phyloP scores from a whole-genome alignment of 352 stramenopile genomes.

The Globisporangium canariense region DNA sequence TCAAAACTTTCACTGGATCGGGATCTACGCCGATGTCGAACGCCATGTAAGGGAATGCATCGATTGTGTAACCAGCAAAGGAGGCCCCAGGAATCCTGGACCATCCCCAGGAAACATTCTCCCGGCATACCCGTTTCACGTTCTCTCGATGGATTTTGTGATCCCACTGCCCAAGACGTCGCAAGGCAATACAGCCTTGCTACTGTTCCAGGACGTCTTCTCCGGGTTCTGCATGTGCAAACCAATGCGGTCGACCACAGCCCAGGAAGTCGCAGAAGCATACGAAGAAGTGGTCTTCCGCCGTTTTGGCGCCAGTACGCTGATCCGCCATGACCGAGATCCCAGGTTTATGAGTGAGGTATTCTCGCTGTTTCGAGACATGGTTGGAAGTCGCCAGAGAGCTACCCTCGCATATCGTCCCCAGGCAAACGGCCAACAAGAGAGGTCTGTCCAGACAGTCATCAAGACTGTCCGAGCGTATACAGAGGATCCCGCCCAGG shows the following conservation, averaged over 20 bases:
- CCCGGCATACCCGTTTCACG: slow-evolving; percentile 1
- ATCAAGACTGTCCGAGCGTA: slow-evolving; percentile 19
- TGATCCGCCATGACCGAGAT: slow-evolving; percentile 26
- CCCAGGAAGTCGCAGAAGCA: slow-evolving; percentile 20
- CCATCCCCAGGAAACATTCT: background rate
- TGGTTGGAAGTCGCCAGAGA: slow-evolving; percentile 21
- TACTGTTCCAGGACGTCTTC: slow-evolving; percentile 25
- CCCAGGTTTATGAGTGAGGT: slow-evolving; percentile 28
- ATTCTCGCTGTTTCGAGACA: slow-evolving; percentile 22
- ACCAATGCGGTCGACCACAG: slow-evolving; percentile 11
- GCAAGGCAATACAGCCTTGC: slow-evolving; percentile 4
- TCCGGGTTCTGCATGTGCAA: slow-evolving; percentile 23
- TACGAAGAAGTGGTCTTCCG: slow-evolving; percentile 24
- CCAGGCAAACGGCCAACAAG: slow-evolving; percentile 35
- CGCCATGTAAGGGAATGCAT: background rate
- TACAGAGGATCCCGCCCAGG: slow-evolving; percentile 18
- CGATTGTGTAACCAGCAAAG: slow-evolving; percentile 5
- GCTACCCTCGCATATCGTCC: slow-evolving; percentile 28
- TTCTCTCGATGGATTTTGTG: slow-evolving; percentile 13
- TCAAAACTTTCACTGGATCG: background rate
- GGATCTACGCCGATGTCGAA: slow-evolving; percentile 4
- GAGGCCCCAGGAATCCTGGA: background rate
- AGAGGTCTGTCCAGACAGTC: slow-evolving; percentile 27
- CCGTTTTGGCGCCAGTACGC: slow-evolving; percentile 19
- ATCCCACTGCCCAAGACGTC: background rate